These are phyloP conservation scores for Globomyces sp. DNA, from an alignment of 371 early-diverging fungal genomes.

Conservation along the genomic window DNA sequence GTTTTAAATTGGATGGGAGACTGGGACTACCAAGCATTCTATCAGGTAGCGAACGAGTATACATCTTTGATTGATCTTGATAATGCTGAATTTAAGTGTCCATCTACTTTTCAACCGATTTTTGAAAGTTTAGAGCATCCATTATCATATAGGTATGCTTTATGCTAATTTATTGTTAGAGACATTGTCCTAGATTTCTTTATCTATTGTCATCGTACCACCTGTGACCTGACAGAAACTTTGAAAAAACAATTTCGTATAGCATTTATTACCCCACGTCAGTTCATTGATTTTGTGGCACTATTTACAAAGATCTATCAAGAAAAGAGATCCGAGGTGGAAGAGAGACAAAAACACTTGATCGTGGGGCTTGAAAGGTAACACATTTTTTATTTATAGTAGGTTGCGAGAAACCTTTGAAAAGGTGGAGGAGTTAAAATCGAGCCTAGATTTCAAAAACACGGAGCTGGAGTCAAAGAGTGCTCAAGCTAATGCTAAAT, in stretches of 20 bases:
- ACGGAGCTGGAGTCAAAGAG: conserved; percentile 86
- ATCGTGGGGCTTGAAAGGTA: conserved; percentile 93
- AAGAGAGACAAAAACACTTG: conserved; percentile 97
- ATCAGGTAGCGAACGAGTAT: conserved; percentile 96
- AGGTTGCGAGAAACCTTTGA: conserved; percentile 87
- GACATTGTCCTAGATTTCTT: conserved; percentile 69
- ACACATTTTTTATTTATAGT: no score
- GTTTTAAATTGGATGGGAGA: conserved; percentile 99
- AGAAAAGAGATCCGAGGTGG: conserved; percentile 92
- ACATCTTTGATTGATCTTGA: conserved; percentile 89
- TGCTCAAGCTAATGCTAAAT: conserved; percentile 90
- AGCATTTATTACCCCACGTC: conserved; percentile 93
- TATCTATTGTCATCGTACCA: conserved; percentile 73
- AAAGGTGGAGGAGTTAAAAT: conserved; percentile 92
- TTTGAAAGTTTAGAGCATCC: background rate
- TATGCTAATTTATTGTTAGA: conserved; percentile 27
- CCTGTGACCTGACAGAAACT: conserved; percentile 57
- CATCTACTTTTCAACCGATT: conserved; percentile 1
- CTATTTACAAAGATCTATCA: conserved; percentile 88
- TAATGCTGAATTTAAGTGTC: conserved; percentile 3
- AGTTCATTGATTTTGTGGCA: conserved; percentile 95
- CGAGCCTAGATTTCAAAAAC: conserved; percentile 85
- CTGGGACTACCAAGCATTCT: conserved; percentile 97
- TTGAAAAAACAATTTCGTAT: conserved; percentile 74
- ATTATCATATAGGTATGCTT: conserved; percentile 73